Evolutionary conservation across 176 grass and related monocot genomes (phyloP), one percentile per base, ranked within the genome.

Genomic region (Ampelocalamus luodianensis): DNA sequence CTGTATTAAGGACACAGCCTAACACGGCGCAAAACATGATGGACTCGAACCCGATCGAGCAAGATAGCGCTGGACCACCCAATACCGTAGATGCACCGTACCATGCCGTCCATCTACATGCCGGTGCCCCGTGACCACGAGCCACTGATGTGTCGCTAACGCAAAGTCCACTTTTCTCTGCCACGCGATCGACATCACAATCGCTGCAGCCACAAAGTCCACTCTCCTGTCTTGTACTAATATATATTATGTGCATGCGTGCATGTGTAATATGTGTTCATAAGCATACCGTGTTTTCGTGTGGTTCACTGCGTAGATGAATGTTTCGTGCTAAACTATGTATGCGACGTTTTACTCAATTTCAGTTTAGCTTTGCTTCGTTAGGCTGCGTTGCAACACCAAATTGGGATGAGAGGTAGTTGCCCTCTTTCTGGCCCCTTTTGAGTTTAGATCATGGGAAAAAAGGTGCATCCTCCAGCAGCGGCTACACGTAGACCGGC

Each of bases 111-210:
- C 34, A 40, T 34, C 29, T 2, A 1, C 23, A 37, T 13, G 79
- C 79, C 46, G 10, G 29, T 49, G 38, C 53, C 8, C 53, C 45
- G 45, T 42, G 82, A 76, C 46, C 60, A 84, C 45, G 48, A 1
- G 78, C 78, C 62, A 80, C 45, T 8, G 12, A 23, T 15, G 22
- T 42, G 37, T 5, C 3, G 17, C 16, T 20, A 48, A 42, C 43
- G 27, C 22, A 3, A 60, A 44, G 79, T 82, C 66, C 79, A 82
- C 67, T 71, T 16, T 82, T 56, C 5, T 71, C 36, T 44, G 10
- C 65, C 79, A 81, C 49, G 36, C 79, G 24, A 17, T 8, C 60
- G 5, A 34, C 29, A 20, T 55, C 49, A 13, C 27, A 1, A 32
- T 44, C n/a, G 67, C 45, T 10, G n/a, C 51, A 2, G 13, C 32